Percentiles rank a stretch among this genome's conserved stretches.
These are phyloP conservation scores for Clausena lansium DNA, from an alignment of 345 rosid species.

Conservation along the genomic window DNA sequence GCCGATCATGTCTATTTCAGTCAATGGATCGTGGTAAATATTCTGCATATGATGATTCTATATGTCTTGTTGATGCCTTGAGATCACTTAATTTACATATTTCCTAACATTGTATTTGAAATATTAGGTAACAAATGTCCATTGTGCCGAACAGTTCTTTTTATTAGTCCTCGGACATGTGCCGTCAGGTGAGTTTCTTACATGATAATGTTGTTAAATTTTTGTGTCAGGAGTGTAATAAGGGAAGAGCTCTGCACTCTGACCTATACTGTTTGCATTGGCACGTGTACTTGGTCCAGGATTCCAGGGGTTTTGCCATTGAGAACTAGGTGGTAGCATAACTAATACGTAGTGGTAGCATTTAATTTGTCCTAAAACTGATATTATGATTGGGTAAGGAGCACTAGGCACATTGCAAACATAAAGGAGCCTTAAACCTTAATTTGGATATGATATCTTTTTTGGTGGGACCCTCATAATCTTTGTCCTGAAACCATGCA, in stretches of 20 bases:
- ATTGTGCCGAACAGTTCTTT: conserved; percentile 85
- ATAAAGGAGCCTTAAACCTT: neutral
- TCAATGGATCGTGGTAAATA: conserved; percentile 86
- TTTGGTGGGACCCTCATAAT: neutral
- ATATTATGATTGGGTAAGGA: neutral
- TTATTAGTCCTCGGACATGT: conserved; percentile 79
- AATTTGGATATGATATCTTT: neutral
- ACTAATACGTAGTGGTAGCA: neutral
- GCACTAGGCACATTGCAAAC: neutral
- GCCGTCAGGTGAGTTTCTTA: conserved; percentile 62
- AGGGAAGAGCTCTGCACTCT: neutral
- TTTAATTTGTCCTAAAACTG: neutral
- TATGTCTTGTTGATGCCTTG: neutral
- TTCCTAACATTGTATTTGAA: conserved; percentile 16
- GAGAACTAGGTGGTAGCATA: conserved; percentile 8
- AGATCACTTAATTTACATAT: neutral
- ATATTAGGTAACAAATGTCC: conserved; percentile 91
- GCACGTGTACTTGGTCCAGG: conserved; percentile 12
- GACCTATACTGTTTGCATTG: neutral
- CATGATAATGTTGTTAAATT: neutral
- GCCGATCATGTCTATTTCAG: conserved; percentile 86
- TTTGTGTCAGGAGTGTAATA: conserved; percentile 5
- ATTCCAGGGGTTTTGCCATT: neutral
- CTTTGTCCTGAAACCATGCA: neutral
- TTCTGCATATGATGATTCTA: conserved; percentile 16